phyloP scores from a whole-genome alignment of 306 rosid genomes.

The Corylus heterophylla region DNA sequence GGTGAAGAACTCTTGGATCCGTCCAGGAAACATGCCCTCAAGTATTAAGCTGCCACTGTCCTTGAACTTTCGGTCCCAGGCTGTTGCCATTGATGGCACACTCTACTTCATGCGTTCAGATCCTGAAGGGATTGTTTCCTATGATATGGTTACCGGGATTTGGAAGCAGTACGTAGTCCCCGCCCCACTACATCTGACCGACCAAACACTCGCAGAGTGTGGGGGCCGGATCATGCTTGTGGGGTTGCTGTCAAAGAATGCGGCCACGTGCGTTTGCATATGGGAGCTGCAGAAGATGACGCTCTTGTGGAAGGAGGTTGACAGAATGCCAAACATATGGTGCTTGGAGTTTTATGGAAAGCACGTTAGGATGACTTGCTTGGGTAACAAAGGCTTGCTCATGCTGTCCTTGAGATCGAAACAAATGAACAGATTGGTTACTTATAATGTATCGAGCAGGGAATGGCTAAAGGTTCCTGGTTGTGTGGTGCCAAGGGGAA shows the following conservation, averaged over 20 bases:
- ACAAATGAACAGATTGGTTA: conserved; percentile 69
- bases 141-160: conserved; percentile 56
- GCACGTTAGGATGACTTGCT: conserved; percentile 91
- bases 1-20: conserved; percentile 61
- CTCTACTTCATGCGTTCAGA: conserved; percentile 76
- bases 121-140: conserved; percentile 82
- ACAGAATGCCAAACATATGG: conserved; percentile 99
- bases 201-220: conserved; percentile 73
- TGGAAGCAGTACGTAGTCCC: conserved; percentile 85
- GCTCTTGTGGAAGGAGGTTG: conserved; percentile 99
- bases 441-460: conserved; percentile 58
- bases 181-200: conserved; percentile 59
- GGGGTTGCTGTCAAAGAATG: conserved; percentile 82
- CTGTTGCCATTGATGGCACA: conserved; percentile 58
- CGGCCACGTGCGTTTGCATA: conserved; percentile 88
- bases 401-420: conserved; percentile 77
- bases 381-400: conserved; percentile 91
- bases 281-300: conserved; percentile 99
- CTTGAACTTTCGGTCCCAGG: conserved; percentile 59
- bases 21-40: conserved; percentile 58
- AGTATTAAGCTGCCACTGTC: conserved; percentile 57
- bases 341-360: conserved; percentile 98
- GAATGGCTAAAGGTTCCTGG: conserved; percentile 91
- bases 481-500: conserved; percentile 60
- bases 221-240: conserved; percentile 80